Evolutionary conservation across 2,329 filamentous ascomycete genomes (phyloP).

Genomic region (Metarhizium sp.): DNA sequence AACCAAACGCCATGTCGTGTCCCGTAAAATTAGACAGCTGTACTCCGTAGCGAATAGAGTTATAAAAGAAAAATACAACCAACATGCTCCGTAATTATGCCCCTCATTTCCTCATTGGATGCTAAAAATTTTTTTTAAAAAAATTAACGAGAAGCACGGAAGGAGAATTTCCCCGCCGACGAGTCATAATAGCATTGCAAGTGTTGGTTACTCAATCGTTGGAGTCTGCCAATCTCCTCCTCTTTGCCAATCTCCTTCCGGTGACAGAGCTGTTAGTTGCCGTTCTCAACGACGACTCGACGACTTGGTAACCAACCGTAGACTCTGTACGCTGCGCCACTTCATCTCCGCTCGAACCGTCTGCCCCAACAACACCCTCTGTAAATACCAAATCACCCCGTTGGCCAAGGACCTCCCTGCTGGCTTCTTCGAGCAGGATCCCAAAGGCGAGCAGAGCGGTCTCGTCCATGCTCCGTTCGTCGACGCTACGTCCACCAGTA

Average conservation of each 20-base stretch:
- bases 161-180: background rate
- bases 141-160: background rate
- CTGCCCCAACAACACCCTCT: conserved; percentile 32
- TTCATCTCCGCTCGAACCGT: conserved; percentile 8
- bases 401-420: conserved; percentile 49
- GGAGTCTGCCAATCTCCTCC: conserved; percentile 15
- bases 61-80: background rate
- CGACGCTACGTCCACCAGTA: conserved; percentile 22
- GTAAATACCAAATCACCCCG: conserved; percentile 64
- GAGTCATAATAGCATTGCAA: background rate
- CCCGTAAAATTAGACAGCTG: background rate
- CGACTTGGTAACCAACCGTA: conserved; percentile 15
- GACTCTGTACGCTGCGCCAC: conserved; percentile 5
- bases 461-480: conserved; percentile 63
- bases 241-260: conserved; percentile 15
- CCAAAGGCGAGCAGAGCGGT: conserved; percentile 68
- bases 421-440: conserved; percentile 64
- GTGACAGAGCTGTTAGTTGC: conserved; percentile 7
- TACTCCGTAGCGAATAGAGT: no score
- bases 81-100: no score
- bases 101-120: no score
- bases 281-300: conserved; percentile 9
- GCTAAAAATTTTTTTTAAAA: no score
- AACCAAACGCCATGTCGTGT: background rate
- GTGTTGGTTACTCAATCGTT: background rate